Base-by-base conservation (phyloP, 805 yeast genomes). In the Pichia nanzhaoensis region DNA sequence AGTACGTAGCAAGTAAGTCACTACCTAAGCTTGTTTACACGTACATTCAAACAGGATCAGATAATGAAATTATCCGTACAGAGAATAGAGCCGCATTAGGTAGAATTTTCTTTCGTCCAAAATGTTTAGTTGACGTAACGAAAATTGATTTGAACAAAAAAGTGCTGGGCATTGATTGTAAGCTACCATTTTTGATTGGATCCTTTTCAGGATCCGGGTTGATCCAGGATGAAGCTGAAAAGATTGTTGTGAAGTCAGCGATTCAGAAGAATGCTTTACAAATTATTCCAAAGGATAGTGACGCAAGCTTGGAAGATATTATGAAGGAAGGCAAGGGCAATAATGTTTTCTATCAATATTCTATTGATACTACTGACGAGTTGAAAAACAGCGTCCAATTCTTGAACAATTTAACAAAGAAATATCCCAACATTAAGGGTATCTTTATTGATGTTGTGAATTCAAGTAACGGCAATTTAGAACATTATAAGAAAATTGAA, bases 191-290 rank as follows among this genome's bases (percentile, higher is more conserved):
- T 61, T 90, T 87, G 58, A 77, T 83, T 45, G 76, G 93, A n/a
- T 95, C 96, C 0, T 84, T 96, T 17, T 95, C 96, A 0, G 74
- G 89, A 40, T 95, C 95, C 24, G 80, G 78, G 53, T 69, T 90
- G 51, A 95, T 95, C 4, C 90, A 89, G 58, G 82, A 82, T 2
- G 93, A 84, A 33, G 96, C 95, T 39, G 96, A 90, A 61, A 74
- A 71, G 44, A 82, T 81, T n/a, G 71, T 90, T 46, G 82, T 95
- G 2, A 68, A 79, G 53, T 84, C 85, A 5, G 84, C 91, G 10
- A 84, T 75, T 22, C 68, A 70, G 39, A 81, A 83, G 38, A 74
- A 66, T 19, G 64, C 80, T 20, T 74, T 82, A 34, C 95, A 89
- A 62, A 84, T 90, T 88, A 78, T 90, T 43, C 89, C 96, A 3